phyloP scores from a whole-genome alignment of 495 filamentous ascomycete species.

The Cercophora samala region DNA sequence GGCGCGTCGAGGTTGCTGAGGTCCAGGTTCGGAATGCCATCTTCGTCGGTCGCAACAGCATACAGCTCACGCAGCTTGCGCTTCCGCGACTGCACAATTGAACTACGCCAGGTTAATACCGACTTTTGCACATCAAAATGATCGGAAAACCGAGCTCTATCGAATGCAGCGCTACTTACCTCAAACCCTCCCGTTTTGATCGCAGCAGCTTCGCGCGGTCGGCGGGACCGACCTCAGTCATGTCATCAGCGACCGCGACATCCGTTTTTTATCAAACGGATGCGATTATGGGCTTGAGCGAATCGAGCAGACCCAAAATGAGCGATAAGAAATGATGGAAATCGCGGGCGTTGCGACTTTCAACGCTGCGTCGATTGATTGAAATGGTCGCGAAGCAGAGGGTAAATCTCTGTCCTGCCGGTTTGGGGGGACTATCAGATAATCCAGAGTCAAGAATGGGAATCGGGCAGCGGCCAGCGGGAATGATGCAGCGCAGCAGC shows the following conservation, averaged over 20 bases:
- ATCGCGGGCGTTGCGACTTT: constrained; percentile 66
- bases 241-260: constrained; percentile 55
- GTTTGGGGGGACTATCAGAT: constrained; percentile 25
- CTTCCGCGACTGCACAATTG: constrained; percentile 73
- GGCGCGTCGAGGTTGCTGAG: constrained; percentile 45
- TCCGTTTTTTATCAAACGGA: constrained; percentile 58
- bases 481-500: constrained; percentile 12
- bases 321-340: constrained; percentile 51
- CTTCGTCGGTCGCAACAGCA: constrained; percentile 52
- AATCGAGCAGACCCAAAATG: constrained; percentile 32
- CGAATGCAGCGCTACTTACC: constrained; percentile 39
- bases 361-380: constrained; percentile 33
- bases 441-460: constrained; percentile 8
- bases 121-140: constrained; percentile 40
- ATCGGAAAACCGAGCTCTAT: constrained; percentile 46
- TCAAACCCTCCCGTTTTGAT: constrained; percentile 51
- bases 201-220: constrained; percentile 54
- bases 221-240: constrained; percentile 56
- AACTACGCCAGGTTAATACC: constrained; percentile 53
- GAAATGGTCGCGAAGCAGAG: constrained; percentile 21
- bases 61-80: constrained; percentile 81
- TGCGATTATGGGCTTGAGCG: constrained; percentile 35
- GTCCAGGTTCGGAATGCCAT: constrained; percentile 44
- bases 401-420: constrained; percentile 34
- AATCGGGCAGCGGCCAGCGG: constrained; percentile 13